Evolutionary conservation across 2,329 filamentous ascomycete species (phyloP).

Genomic region (Xylaria sp.): DNA sequence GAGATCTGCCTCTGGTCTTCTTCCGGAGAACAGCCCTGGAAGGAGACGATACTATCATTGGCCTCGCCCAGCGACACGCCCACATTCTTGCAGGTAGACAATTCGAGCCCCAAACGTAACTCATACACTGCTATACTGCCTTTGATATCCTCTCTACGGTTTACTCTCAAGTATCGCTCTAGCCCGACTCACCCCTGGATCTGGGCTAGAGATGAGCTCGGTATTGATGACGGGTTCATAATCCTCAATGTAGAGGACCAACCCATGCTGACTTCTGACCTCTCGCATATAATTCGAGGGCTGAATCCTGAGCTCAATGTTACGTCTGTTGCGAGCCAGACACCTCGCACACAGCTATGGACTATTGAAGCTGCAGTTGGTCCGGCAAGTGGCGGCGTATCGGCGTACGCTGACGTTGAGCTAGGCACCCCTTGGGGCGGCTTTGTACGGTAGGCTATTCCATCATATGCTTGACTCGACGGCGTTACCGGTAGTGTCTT

Average conservation of each 20-base stretch:
- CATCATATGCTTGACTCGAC: slow-evolving; percentile 8
- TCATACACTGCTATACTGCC: slow-evolving; percentile 66
- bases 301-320: slow-evolving; percentile 68
- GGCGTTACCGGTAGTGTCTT: not conserved
- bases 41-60: slow-evolving; percentile 60
- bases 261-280: slow-evolving; percentile 48
- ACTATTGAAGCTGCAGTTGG: slow-evolving; percentile 68
- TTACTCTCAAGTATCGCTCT: slow-evolving; percentile 77
- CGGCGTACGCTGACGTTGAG: slow-evolving; percentile 65
- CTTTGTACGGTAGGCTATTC: slow-evolving; percentile 61
- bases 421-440: slow-evolving; percentile 72
- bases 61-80: slow-evolving; percentile 51
- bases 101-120: slow-evolving; percentile 52
- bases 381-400: slow-evolving; percentile 66
- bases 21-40: slow-evolving; percentile 64
- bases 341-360: slow-evolving; percentile 77
- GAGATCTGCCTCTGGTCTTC: slow-evolving; percentile 80
- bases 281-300: slow-evolving; percentile 67
- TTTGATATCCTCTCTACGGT: slow-evolving; percentile 64
- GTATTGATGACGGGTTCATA: slow-evolving; percentile 71
- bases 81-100: slow-evolving; percentile 61
- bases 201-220: slow-evolving; percentile 75
- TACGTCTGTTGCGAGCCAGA: slow-evolving; percentile 69
- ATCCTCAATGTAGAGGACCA: slow-evolving; percentile 58
- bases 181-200: slow-evolving; percentile 67